phyloP scores from a whole-genome alignment of 139 green algal genomes.

The Monoraphidium neglectum region DNA sequence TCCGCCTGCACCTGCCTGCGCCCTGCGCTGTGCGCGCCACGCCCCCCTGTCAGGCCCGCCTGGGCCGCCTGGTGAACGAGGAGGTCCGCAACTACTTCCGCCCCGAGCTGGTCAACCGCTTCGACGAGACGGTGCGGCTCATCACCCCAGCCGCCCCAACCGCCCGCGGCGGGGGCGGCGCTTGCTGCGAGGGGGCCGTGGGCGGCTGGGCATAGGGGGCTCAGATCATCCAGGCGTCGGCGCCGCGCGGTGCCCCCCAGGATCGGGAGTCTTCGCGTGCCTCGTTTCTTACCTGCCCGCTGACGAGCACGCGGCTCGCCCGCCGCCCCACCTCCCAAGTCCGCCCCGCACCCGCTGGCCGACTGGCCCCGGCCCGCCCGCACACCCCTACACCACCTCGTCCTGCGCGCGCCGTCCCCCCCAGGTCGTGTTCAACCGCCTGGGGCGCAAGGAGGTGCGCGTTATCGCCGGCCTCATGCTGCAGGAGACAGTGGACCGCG shows the following conservation, averaged over 20 bases:
- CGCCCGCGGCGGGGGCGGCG: constrained; percentile 28
- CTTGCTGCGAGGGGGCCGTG: no score
- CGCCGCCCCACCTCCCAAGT: not conserved
- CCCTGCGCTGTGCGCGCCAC: no score
- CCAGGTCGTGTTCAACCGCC: constrained; percentile 82
- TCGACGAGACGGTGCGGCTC: constrained; percentile 24
- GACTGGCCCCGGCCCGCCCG: no score
- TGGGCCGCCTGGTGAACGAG: constrained; percentile 78
- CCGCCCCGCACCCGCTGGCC: not conserved
- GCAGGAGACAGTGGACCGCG: constrained; percentile 48
- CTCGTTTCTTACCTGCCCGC: no score
- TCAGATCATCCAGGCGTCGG: no score
- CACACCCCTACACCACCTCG: no score
- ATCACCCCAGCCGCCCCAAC: no score
- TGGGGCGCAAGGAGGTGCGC: constrained; percentile 57
- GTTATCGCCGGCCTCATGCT: constrained; percentile 76
- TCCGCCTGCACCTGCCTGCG: no score
- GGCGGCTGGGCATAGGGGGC: no score
- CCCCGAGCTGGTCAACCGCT: constrained; percentile 64
- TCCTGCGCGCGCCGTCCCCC: not conserved
- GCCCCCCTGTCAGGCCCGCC: constrained; percentile 10
- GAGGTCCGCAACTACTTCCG: constrained; percentile 57
- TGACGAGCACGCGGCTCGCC: no score
- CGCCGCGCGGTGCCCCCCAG: no score
- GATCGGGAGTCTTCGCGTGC: no score